phyloP scores from a whole-genome alignment of 192 early-diverging fungal species.

The Spizellomyces punctatus region DNA sequence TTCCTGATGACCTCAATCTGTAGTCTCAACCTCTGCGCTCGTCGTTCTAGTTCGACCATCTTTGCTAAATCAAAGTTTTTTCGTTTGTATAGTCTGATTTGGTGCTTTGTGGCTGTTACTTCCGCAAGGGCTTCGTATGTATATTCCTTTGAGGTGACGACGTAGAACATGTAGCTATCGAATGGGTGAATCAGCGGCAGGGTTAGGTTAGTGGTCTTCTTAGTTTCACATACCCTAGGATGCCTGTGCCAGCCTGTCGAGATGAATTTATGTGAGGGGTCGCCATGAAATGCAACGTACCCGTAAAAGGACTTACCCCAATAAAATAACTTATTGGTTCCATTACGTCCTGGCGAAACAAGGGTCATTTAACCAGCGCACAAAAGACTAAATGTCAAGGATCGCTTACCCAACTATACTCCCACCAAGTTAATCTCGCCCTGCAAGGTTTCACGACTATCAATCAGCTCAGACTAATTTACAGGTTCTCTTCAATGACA shows the following conservation, averaged over 20 bases:
- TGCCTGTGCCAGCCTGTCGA: constrained; percentile 37
- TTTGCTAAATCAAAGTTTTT: constrained; percentile 20
- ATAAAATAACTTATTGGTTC: constrained; percentile 41
- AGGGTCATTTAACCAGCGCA: neutral
- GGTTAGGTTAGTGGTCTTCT: neutral
- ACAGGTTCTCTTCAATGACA: neutral
- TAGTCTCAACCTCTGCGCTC: constrained; percentile 12
- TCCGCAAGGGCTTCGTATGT: constrained; percentile 33
- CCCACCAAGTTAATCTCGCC: constrained; percentile 37
- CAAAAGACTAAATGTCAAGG: neutral
- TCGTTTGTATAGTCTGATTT: constrained; percentile 25
- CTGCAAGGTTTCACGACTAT: neutral
- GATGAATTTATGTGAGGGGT: neutral
- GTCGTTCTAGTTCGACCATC: constrained; percentile 18
- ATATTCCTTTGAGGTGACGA: constrained; percentile 35
- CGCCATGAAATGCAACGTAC: too few species aligned
- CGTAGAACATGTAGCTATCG: constrained; percentile 36
- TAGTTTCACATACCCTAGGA: constrained; percentile 19
- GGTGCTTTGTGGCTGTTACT: constrained; percentile 34
- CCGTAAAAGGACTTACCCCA: constrained; percentile 4
- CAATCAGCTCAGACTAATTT: too few species aligned
- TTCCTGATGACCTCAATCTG: constrained; percentile 13
- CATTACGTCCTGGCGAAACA: constrained; percentile 23
- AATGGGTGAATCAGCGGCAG: neutral
- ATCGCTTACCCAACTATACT: constrained; percentile 32